A percentile compares a stretch with the other conserved stretches of the same genome.
phyloP scores from a whole-genome alignment of 345 rosid species.

The Hibiscus mutabilis region DNA sequence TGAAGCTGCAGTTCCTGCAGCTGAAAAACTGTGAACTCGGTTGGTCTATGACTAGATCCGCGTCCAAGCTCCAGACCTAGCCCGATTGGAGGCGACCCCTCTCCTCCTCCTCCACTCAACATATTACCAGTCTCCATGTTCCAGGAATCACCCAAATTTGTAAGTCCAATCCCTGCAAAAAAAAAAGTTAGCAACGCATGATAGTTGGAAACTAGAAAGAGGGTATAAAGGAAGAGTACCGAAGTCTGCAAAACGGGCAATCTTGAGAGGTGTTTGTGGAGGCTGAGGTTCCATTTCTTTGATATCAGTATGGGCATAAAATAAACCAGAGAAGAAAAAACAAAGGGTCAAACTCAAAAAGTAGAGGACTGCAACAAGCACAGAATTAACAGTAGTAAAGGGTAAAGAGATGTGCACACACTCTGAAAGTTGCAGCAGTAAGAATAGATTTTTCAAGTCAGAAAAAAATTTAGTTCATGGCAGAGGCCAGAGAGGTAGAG shows the following conservation, averaged over 20 bases:
- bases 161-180: constrained; percentile 14
- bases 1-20: constrained; percentile 45
- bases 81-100: constrained; percentile 26
- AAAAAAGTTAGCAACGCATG: neutral
- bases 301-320: neutral
- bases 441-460: constrained; percentile 6
- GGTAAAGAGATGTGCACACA: neutral
- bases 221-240: neutral
- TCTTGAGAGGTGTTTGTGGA: constrained; percentile 16
- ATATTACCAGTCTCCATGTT: constrained; percentile 20
- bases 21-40: constrained; percentile 34
- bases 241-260: constrained; percentile 20
- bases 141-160: constrained; percentile 13
- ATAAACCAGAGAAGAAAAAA: neutral
- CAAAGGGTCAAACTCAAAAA: neutral
- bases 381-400: constrained; percentile 4
- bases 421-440: constrained; percentile 9
- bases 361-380: constrained; percentile 4
- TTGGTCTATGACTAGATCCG: constrained; percentile 14
- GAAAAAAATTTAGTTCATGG: neutral
- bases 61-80: constrained; percentile 38
- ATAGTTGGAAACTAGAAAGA: neutral
- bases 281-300: constrained; percentile 23
- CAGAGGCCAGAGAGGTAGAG: neutral
- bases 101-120: neutral